Conservation (phyloP, 106 monocot genomes). For the Dactylorhiza incarnata region DNA sequence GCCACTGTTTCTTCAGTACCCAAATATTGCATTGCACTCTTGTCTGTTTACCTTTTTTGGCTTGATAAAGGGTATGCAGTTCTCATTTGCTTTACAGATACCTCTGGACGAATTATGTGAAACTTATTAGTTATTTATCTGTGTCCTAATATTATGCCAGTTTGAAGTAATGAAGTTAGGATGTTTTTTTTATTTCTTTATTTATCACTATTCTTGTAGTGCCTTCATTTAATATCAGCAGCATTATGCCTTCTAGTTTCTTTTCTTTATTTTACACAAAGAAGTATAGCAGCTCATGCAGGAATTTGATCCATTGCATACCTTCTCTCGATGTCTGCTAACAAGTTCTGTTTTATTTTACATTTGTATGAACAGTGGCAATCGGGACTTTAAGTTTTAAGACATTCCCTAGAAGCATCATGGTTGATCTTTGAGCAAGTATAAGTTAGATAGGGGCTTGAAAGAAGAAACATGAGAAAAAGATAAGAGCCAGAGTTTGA, state of each 20-base stretch:
- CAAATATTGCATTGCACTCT: slow-evolving; percentile 24
- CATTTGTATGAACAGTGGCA: not conserved
- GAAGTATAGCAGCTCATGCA: no score
- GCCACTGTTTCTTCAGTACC: slow-evolving; percentile 55
- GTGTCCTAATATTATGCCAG: not conserved
- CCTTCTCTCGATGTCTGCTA: not conserved
- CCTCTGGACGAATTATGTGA: not conserved
- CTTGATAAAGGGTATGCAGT: slow-evolving; percentile 63
- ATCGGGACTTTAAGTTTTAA: not conserved
- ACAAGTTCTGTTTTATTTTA: not conserved
- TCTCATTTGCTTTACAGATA: not conserved
- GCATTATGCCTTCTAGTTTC: not conserved
- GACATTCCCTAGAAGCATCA: not conserved
- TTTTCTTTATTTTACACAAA: not conserved
- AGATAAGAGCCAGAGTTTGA: not conserved
- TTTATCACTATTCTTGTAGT: not conserved
- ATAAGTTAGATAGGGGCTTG: not conserved
- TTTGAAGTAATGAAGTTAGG: not conserved
- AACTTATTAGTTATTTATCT: not conserved
- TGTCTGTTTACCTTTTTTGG: slow-evolving; percentile 33
- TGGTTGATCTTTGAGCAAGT: not conserved
- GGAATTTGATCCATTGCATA: no score
- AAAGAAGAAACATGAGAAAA: not conserved
- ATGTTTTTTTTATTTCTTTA: not conserved
- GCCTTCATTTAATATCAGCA: not conserved